phyloP scores from a whole-genome alignment of 73 alveolate species.

The Tetrahymena elliotti region DNA sequence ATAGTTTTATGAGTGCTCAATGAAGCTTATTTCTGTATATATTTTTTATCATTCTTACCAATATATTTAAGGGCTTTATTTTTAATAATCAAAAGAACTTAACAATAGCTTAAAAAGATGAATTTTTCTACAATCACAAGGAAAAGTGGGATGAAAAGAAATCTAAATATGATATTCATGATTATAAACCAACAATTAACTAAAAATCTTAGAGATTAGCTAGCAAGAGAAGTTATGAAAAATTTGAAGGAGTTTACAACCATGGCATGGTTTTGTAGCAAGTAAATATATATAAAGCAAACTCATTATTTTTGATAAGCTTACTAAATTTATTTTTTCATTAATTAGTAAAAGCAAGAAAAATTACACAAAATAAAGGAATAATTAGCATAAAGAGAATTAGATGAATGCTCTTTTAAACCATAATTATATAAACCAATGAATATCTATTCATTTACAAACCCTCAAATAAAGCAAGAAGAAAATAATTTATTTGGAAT shows the following conservation, averaged over 20 bases:
- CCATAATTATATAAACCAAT: not conserved
- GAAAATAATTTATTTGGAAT: not conserved
- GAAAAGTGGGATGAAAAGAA: not conserved
- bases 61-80: not conserved
- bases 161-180: not conserved
- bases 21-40: not conserved
- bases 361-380: not conserved
- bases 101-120: not conserved
- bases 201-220: not conserved
- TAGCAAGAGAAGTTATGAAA: not conserved
- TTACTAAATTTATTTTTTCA: not conserved
- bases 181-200: not conserved
- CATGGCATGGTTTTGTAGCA: not conserved
- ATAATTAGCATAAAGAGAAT: not conserved
- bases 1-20: not conserved
- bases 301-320: not conserved
- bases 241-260: not conserved
- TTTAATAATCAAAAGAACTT: not conserved
- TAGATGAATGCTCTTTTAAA: not conserved
- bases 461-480: not conserved
- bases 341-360: not conserved
- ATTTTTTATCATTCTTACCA: not conserved
- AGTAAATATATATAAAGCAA: not conserved
- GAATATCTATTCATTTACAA: not conserved
- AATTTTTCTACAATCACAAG: not conserved